Percentiles rank a stretch among this genome's conserved stretches.
Conservation (phyloP, 2,329 filamentous ascomycete species). For the Graphiopsis chlorocephala region DNA sequence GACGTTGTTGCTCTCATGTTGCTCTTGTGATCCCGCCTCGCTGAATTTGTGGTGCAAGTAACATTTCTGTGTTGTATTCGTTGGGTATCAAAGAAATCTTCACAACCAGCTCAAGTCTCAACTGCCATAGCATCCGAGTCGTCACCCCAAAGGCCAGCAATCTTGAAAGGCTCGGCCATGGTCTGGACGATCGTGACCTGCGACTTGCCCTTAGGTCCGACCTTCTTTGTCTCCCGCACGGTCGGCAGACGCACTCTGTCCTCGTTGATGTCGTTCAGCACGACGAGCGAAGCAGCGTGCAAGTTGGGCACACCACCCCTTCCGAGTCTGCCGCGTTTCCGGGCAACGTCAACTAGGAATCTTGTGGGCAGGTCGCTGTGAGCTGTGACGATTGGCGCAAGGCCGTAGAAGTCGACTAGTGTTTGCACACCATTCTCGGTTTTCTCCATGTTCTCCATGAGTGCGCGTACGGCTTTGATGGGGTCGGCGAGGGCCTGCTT, state of each 20-base stretch:
- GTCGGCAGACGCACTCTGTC: conserved; percentile 64
- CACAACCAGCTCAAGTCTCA: conserved; percentile 20
- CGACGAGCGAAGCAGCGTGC: conserved; percentile 80
- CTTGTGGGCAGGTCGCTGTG: conserved; percentile 79
- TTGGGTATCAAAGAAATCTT: conserved; percentile 14
- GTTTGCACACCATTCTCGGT: conserved; percentile 73
- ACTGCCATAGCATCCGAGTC: conserved; percentile 36
- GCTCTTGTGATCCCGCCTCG: neutral
- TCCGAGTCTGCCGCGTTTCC: conserved; percentile 85
- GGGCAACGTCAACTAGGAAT: conserved; percentile 90
- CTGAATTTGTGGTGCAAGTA: neutral
- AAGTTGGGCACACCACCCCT: conserved; percentile 89
- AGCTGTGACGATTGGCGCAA: conserved; percentile 69
- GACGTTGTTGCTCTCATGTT: neutral
- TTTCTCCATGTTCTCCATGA: conserved; percentile 75
- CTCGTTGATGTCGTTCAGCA: conserved; percentile 95
- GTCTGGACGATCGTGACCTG: conserved; percentile 83
- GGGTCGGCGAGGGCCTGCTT: conserved; percentile 94
- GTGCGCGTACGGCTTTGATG: conserved; percentile 76
- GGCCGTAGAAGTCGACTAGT: conserved; percentile 77
- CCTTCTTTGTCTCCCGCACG: conserved; percentile 33
- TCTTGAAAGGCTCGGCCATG: conserved; percentile 92
- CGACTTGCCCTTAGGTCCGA: conserved; percentile 53
- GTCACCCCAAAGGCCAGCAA: conserved; percentile 88
- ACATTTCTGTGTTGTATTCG: conserved; percentile 5